Base-by-base conservation (phyloP, 2,329 filamentous ascomycete species). In the Bimuria novae-zelandiae region DNA sequence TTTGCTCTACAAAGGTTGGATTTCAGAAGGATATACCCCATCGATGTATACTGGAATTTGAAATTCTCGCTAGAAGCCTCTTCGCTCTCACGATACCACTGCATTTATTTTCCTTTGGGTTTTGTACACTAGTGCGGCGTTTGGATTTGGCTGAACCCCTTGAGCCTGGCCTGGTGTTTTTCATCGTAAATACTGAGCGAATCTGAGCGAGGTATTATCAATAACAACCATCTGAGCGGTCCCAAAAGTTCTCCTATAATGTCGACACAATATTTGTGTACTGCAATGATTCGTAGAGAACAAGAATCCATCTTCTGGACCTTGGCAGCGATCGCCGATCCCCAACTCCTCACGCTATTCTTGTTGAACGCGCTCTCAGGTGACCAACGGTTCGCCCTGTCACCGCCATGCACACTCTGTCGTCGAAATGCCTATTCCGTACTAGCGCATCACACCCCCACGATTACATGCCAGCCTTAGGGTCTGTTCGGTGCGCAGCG, bases 11-110 rank as follows among this genome's bases (percentile, higher is more conserved):
- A 23, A 25, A 4, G 44, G 49, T 33, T 40, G 48, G 43, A 35
- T 45, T 12, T 6, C 33, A 37, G 54, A 46, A 54, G 56, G 54
- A 59, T 57, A 59, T 59, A 59, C 56, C 56, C 56, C n/a, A 22
- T 39, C 19, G 8, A 29, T 50, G 35, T 33, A 32, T n/a, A n/a
- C n/a, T n/a, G 11, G 37, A 16, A 14, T 32, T 33, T 22, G 22
- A 21, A 25, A n/a, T n/a, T 40, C 43, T 39, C 12, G 17, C 23
- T 14, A 22, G 23, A 40, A 36, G 23, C 33, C 43, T 51, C 49
- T 46, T 51, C 33, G 33, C 41, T 51, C 21, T 45, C 16, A 30
- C 23, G 33, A 47, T 41, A 39, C 35, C 29, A 44, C 16, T 39
- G 7, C 11, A 1, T 17, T 46, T 30, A 16, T 16, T 36, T 35